phyloP scores from a whole-genome alignment of 768 basidiomycete species.

The Phanerodontia chrysosporium region DNA sequence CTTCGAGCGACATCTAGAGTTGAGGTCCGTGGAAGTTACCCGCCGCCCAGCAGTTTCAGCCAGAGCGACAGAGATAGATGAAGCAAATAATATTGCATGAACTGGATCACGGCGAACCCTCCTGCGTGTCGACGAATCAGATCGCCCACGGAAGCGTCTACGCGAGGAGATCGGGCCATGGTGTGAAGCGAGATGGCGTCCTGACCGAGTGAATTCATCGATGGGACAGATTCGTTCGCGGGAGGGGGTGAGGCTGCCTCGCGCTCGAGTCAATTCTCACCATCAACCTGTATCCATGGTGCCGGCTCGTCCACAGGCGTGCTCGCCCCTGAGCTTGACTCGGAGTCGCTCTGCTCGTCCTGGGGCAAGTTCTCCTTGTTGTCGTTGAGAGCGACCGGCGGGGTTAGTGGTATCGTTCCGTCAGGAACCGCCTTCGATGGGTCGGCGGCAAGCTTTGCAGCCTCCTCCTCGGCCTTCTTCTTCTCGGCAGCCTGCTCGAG shows the following conservation, averaged over 20 bases:
- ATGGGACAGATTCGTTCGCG: neutral
- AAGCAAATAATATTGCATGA: conserved; percentile 24
- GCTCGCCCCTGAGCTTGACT: neutral
- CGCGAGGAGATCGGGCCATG: neutral
- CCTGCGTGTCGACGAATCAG: conserved; percentile 18
- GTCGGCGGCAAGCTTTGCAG: conserved; percentile 37
- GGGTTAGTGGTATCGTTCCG: no score
- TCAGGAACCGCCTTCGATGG: no score
- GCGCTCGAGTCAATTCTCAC: neutral
- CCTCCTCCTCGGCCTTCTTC: conserved; percentile 27
- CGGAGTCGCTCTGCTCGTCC: conserved; percentile 1
- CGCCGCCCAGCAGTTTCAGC: conserved; percentile 17
- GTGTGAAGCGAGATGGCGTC: neutral
- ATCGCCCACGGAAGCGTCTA: neutral
- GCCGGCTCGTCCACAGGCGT: neutral
- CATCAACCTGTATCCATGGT: conserved; percentile 5
- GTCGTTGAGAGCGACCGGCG: neutral
- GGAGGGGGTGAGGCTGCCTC: neutral
- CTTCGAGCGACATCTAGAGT: neutral
- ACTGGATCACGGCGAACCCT: conserved; percentile 19
- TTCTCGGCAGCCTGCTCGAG: conserved; percentile 21
- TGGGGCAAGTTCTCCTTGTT: conserved; percentile 8
- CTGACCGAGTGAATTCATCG: neutral
- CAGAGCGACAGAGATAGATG: conserved; percentile 24
- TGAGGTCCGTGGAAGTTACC: neutral